These are phyloP conservation scores for Pseudohalonectria lignicola DNA, from an alignment of 2,329 filamentous ascomycete genomes.

Conservation along the genomic window DNA sequence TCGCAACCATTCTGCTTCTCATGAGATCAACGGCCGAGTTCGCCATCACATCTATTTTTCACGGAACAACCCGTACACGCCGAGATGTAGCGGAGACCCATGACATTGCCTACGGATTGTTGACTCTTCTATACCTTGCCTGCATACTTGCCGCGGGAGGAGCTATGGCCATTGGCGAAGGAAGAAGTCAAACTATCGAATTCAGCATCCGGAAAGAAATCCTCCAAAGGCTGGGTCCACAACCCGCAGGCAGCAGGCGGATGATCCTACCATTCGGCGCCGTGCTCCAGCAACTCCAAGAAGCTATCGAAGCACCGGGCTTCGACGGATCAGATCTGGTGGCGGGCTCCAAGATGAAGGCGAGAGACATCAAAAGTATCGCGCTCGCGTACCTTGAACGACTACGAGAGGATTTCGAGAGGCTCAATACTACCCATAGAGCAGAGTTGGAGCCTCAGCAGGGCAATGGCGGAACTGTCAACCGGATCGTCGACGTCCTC, in stretches of 20 bases:
- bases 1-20: not conserved
- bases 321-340: not conserved
- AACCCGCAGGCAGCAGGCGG: not conserved
- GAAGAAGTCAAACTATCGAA: not conserved
- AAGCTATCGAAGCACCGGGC: not conserved
- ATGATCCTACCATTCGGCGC: not conserved
- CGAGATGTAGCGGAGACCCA: not conserved
- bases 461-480: no score
- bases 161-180: no score
- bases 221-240: not conserved
- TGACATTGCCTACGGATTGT: not conserved
- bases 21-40: not conserved
- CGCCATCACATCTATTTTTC: not conserved
- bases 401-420: no score
- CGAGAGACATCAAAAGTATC: not conserved
- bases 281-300: not conserved
- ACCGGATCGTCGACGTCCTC: no score
- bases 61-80: no score
- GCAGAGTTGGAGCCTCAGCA: no score
- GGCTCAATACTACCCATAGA: no score
- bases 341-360: not conserved
- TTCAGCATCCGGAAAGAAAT: not conserved
- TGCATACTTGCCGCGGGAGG: no score
- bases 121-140: not conserved
- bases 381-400: not conserved